phyloP scores from a whole-genome alignment of 768 basidiomycete species.

The Gymnopilus junonius region DNA sequence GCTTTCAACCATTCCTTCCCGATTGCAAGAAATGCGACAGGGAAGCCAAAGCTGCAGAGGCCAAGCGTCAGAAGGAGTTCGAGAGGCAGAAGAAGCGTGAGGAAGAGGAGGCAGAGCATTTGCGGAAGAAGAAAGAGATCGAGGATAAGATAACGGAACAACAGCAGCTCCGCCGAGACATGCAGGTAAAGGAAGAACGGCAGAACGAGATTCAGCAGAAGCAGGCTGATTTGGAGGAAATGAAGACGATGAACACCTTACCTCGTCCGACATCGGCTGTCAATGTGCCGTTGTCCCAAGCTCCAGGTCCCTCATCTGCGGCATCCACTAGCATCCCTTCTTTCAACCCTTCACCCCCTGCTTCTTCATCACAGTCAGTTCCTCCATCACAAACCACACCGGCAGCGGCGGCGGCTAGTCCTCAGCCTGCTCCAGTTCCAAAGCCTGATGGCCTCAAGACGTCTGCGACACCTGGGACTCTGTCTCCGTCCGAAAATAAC shows the following conservation, averaged over 20 bases:
- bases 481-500: conserved; percentile 44
- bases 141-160: conserved; percentile 43
- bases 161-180: conserved; percentile 38
- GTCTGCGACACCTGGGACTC: conserved; percentile 1
- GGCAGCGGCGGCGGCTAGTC: not conserved
- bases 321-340: not conserved
- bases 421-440: not conserved
- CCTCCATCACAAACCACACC: not conserved
- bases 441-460: not conserved
- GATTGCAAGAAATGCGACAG: conserved; percentile 54
- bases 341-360: not conserved
- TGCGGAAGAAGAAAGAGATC: conserved; percentile 44
- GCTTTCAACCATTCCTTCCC: conserved; percentile 39
- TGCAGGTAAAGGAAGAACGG: conserved; percentile 40
- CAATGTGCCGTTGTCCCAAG: not conserved
- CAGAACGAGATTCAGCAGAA: conserved; percentile 44
- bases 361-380: not conserved
- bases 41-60: conserved; percentile 43
- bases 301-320: not conserved
- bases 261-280: not conserved
- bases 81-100: conserved; percentile 49
- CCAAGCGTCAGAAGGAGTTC: conserved; percentile 43
- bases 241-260: conserved; percentile 1
- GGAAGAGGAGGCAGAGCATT: conserved; percentile 46
- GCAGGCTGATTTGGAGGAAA: conserved; percentile 43